These are phyloP conservation scores for Pilatotrama ljubarskyi DNA, from an alignment of 768 basidiomycete species.

Conservation along the genomic window DNA sequence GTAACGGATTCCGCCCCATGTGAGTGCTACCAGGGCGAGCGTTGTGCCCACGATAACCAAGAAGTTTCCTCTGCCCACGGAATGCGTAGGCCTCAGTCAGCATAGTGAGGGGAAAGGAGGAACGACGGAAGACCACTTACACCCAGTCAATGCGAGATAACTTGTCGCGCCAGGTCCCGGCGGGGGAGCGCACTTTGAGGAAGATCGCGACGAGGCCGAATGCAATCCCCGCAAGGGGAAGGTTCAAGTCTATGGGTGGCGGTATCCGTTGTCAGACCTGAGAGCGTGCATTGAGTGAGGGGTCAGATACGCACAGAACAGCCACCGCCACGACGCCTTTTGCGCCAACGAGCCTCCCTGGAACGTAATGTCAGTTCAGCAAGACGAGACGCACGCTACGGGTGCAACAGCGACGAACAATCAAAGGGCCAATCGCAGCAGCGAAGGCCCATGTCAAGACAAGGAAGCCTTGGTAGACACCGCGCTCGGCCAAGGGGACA, in stretches of 20 bases:
- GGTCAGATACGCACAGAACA: conserved; percentile 14
- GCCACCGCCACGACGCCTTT: conserved; percentile 19
- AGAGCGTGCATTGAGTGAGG: too few relatives aligned
- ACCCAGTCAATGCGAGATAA: conserved; percentile 37
- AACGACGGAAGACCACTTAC: conserved; percentile 25
- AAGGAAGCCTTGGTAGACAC: conserved; percentile 33
- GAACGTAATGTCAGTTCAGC: too few relatives aligned
- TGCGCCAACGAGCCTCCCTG: conserved; percentile 29
- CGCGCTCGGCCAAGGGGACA: conserved; percentile 29
- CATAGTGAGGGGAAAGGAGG: background rate
- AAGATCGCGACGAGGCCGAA: background rate
- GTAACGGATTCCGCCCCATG: conserved; percentile 42
- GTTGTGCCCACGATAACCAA: conserved; percentile 34
- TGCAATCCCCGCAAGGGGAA: conserved; percentile 25
- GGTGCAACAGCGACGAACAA: too few relatives aligned
- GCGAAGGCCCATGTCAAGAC: conserved; percentile 19
- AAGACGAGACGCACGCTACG: too few relatives aligned
- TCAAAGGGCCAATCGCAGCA: conserved; percentile 29
- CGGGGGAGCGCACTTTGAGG: conserved; percentile 23
- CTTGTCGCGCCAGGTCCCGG: conserved; percentile 28
- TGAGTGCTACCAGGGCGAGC: conserved; percentile 37
- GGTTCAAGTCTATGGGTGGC: too few relatives aligned
- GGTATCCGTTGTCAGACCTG: too few relatives aligned
- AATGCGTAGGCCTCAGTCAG: conserved; percentile 10
- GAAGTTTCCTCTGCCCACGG: conserved; percentile 33